Base-by-base conservation (phyloP, 139 green algal species). In the Closterium sp. region DNA sequence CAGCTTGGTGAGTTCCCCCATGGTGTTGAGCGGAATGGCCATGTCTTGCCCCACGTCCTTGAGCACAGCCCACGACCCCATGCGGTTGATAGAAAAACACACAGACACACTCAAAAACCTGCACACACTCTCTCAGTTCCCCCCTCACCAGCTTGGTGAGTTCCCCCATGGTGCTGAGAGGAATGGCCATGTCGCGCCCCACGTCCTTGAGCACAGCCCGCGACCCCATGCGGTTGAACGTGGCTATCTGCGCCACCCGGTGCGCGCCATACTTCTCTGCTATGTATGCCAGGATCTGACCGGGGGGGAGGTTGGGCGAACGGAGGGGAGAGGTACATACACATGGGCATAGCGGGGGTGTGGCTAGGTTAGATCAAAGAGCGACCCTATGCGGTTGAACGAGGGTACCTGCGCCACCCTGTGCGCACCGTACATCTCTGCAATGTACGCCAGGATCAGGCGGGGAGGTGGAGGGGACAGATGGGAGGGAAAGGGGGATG, bases 171-270 rank as follows among this genome's bases (percentile, higher is more conserved):
- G 66, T n/a, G 25, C 32, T n/a, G 0, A 84, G 1, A 25, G 83
- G 31, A 32, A 84, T 28, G 12, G 33, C 81, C 84, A 90, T 84
- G 23, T 90, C 90, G n/a, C 84, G 12, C 30, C 83, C 90, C 33
- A 92, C 90, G 43, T 92, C 90, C 35, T 90, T 90, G 30, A 92
- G 90, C 43, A 92, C 90, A 12, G 90, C 90, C 21, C 43, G 38
- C 4, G 83, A 90, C 31, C 16, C 81, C 32, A 92, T 32, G 33
- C 90, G 90, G 33, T 81, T 90, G 85, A 92, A 92, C 3, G 90
- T 92, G 16, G 28, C 90, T 25, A 92, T 92, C 84, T 92, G 90
- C n/a, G 90, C 90, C 83, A 92, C 90, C n/a, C 90, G n/a, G 30
- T 89, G 84, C 4, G n/a, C 33, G 35, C 90, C 90, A 23, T 90